These are phyloP conservation scores for Berberis thunbergii DNA, from an alignment of 164 flowering plant species.

Conservation along the genomic window DNA sequence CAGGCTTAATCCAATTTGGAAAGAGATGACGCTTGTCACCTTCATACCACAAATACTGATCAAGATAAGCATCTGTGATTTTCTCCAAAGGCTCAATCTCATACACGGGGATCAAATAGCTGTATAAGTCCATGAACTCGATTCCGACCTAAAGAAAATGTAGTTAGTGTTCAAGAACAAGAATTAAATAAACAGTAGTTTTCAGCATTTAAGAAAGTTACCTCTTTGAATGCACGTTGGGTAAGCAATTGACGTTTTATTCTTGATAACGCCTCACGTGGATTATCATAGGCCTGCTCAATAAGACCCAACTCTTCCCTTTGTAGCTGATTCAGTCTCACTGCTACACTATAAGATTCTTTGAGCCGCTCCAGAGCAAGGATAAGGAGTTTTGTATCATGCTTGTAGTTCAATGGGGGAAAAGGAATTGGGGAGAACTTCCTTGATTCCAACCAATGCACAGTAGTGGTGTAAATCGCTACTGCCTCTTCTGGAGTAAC, in stretches of 20 bases:
- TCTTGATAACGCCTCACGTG: constrained; percentile 96
- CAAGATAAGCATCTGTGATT: constrained; percentile 99
- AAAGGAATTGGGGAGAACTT: constrained; percentile 98
- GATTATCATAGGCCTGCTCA: constrained; percentile 99
- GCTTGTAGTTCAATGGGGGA: constrained; percentile 98
- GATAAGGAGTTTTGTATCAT: constrained; percentile 95
- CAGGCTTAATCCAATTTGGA: constrained; percentile 99
- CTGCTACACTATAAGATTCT: constrained; percentile 99
- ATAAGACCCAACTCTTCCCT: constrained; percentile 98
- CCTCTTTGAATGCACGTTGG: constrained; percentile 98
- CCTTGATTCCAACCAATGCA: constrained; percentile 97
- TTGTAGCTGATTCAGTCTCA: constrained; percentile 86
- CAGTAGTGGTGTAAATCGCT: constrained; percentile 97
- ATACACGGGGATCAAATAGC: constrained; percentile 95
- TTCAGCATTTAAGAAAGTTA: constrained; percentile 19
- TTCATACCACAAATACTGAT: constrained; percentile 98
- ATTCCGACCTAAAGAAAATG: constrained; percentile 70
- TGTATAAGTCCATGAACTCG: constrained; percentile 98
- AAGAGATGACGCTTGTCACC: constrained; percentile 98
- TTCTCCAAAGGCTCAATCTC: constrained; percentile 99
- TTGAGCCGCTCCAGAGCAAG: constrained; percentile 97
- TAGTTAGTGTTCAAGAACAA: neutral
- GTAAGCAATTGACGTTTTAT: constrained; percentile 97
- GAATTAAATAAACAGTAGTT: constrained; percentile 1
- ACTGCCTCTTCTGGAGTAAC: constrained; percentile 99